Evolutionary conservation across 129 eudicot species (phyloP).

Genomic region (Heracleum sosnowskyi): DNA sequence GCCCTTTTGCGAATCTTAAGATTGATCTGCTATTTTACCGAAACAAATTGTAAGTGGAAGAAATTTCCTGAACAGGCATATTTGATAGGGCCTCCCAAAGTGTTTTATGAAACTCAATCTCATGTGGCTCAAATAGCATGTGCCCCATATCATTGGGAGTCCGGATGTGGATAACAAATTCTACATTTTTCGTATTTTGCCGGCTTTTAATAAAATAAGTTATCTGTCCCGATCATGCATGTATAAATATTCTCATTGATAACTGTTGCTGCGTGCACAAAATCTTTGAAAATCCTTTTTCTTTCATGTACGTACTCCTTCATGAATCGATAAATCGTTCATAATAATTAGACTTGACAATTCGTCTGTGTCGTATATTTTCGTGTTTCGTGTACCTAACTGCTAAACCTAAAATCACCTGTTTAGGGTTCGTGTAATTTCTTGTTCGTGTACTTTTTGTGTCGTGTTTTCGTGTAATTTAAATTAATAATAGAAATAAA

Average conservation of each 20-base stretch:
- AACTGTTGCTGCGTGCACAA: not conserved
- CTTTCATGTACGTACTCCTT: not conserved
- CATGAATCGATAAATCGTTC: not conserved
- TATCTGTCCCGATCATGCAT: conserved; percentile 1
- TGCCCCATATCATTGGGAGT: not conserved
- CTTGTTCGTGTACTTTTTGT: too few relatives aligned
- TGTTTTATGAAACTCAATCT: not conserved
- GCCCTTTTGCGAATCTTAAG: not conserved
- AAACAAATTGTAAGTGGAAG: not conserved
- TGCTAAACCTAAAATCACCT: too few relatives aligned
- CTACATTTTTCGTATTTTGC: not conserved
- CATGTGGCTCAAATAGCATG: not conserved
- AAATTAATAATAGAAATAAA: too few relatives aligned
- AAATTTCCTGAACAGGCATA: not conserved
- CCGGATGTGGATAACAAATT: not conserved
- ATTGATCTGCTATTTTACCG: not conserved
- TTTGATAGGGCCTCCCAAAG: not conserved
- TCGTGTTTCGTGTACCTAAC: too few relatives aligned
- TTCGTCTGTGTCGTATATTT: too few relatives aligned
- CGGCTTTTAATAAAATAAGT: not conserved
- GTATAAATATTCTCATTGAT: not conserved
- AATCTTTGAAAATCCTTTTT: not conserved
- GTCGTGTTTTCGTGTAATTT: too few relatives aligned
- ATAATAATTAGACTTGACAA: too few relatives aligned
- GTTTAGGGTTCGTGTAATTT: too few relatives aligned